Conservation (phyloP, 2,329 filamentous ascomycete genomes). For the Paracorniculantispora psalliotae region DNA sequence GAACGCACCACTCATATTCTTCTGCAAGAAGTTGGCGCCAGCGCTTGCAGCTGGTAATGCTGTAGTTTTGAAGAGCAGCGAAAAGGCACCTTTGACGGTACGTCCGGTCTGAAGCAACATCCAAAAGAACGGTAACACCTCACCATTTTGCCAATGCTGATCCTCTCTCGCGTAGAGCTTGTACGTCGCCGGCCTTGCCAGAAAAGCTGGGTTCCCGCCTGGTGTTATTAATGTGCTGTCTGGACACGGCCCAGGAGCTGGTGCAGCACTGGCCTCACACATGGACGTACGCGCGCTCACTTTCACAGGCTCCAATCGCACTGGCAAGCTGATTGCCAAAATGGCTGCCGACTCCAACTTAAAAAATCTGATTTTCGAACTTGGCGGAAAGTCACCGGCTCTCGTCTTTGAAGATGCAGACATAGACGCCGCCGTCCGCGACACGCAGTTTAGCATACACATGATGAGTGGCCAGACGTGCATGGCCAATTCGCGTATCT, state of each 20-base stretch:
- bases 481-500: conserved; percentile 54
- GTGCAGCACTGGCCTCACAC: conserved; percentile 12
- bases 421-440: conserved; percentile 57
- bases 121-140: not conserved
- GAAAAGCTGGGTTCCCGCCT: conserved; percentile 21
- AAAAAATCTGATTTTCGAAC: conserved; percentile 54
- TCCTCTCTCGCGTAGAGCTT: not conserved
- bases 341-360: conserved; percentile 52
- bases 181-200: not conserved
- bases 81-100: conserved; percentile 48
- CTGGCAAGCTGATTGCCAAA: conserved; percentile 65
- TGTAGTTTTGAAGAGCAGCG: conserved; percentile 48
- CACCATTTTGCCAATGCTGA: not conserved
- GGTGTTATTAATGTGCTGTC: conserved; percentile 17
- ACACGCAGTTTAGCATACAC: conserved; percentile 40
- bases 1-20: conserved; percentile 46
- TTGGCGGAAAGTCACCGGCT: conserved; percentile 52
- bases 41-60: conserved; percentile 45
- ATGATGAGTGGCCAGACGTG: conserved; percentile 55
- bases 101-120: not conserved
- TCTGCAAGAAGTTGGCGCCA: conserved; percentile 43
- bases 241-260: conserved; percentile 7
- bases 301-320: conserved; percentile 51
- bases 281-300: conserved; percentile 14
- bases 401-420: conserved; percentile 59